Conservation (phyloP, 805 yeast species). For the Millerago galiae region DNA sequence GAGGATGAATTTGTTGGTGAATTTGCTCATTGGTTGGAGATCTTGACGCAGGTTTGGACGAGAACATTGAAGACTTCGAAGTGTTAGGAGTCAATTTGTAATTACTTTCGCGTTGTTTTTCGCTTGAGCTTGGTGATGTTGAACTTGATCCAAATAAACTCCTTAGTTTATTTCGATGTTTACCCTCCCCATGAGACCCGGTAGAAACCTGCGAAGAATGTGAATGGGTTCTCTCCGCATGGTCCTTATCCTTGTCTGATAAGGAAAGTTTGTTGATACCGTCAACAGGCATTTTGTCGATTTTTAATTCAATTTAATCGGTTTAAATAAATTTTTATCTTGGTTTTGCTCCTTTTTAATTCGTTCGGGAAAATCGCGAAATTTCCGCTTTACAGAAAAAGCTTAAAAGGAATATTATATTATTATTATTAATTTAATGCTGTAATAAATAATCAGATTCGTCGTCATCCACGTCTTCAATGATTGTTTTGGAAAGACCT, state of each 20-base stretch:
- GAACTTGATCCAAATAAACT: slow-evolving; percentile 4
- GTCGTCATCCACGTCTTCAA: slow-evolving; percentile 50
- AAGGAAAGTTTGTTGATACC: slow-evolving; percentile 6
- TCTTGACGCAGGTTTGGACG: slow-evolving; percentile 17
- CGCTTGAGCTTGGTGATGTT: background rate
- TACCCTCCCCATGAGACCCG: slow-evolving; percentile 4
- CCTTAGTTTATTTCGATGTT: slow-evolving; percentile 7
- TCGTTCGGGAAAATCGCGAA: slow-evolving; percentile 10
- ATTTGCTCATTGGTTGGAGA: slow-evolving; percentile 16
- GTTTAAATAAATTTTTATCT: background rate
- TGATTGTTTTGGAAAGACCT: slow-evolving; percentile 82
- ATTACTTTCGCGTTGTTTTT: slow-evolving; percentile 1
- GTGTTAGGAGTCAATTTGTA: slow-evolving; percentile 21
- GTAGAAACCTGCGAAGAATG: slow-evolving; percentile 5
- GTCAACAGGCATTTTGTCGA: slow-evolving; percentile 3
- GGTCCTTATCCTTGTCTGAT: slow-evolving; percentile 1
- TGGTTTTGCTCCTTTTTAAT: slow-evolving; percentile 10
- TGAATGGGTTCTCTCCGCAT: slow-evolving; percentile 5
- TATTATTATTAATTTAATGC: background rate
- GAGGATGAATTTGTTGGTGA: slow-evolving; percentile 5
- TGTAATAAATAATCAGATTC: background rate
- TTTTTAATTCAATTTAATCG: background rate
- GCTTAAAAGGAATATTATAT: background rate
- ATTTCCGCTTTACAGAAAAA: background rate
- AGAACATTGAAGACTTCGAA: slow-evolving; percentile 20